phyloP scores from a whole-genome alignment of 2,329 filamentous ascomycete genomes.

The Magnaporthales sp. region DNA sequence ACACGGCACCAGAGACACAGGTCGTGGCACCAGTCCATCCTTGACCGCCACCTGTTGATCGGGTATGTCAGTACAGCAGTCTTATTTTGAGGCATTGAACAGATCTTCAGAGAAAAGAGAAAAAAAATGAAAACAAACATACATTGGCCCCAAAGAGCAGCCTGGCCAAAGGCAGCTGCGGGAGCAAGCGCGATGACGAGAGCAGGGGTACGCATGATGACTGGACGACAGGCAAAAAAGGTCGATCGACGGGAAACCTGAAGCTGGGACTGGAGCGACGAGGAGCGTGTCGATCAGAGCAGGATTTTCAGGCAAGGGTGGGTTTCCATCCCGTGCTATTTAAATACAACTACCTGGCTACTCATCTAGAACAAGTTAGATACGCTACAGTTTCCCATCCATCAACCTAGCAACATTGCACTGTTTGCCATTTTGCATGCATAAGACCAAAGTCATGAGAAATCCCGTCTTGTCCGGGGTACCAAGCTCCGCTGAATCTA shows the following conservation, averaged over 20 bases:
- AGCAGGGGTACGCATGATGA: background rate
- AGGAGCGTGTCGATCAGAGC: background rate
- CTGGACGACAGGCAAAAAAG: background rate
- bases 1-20: background rate
- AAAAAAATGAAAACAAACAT: background rate
- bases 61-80: background rate
- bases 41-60: background rate
- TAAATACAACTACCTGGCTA: background rate
- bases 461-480: background rate
- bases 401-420: background rate
- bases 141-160: background rate
- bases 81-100: too few relatives aligned
- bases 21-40: background rate
- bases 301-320: background rate
- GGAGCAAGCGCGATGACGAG: background rate
- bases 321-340: background rate
- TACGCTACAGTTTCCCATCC: background rate
- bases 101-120: background rate
- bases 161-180: background rate
- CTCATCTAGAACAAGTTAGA: background rate
- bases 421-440: background rate
- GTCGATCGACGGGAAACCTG: background rate
- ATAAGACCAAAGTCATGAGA: background rate
- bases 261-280: background rate
- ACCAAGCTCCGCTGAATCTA: background rate